Evolutionary conservation across 2,329 filamentous ascomycete genomes (phyloP).

Genomic region (Trichoderma sp.): DNA sequence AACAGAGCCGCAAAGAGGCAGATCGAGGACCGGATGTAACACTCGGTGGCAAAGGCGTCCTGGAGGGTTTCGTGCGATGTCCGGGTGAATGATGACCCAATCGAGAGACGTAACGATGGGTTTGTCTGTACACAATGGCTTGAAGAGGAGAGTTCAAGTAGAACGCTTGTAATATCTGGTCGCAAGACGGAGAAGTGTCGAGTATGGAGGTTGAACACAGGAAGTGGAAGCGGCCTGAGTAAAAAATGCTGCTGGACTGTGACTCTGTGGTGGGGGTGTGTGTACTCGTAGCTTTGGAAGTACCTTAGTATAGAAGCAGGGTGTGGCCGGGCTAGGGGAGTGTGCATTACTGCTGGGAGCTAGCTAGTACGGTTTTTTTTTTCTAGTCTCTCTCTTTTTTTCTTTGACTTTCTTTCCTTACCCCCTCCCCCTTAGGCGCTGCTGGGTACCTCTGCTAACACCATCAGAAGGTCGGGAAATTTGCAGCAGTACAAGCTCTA

Average conservation of each 20-base stretch:
- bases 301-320: not conserved
- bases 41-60: conserved; percentile 7
- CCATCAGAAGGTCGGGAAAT: not conserved
- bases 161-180: not conserved
- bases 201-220: conserved; percentile 19
- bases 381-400: not conserved
- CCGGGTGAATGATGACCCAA: not conserved
- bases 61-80: conserved; percentile 5
- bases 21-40: conserved; percentile 18
- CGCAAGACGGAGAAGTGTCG: not conserved
- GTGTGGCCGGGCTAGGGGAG: not conserved
- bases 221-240: conserved; percentile 17
- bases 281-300: not conserved
- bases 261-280: not conserved
- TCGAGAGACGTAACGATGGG: not conserved
- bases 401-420: not conserved
- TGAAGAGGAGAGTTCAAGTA: not conserved
- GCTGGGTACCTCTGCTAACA: conserved; percentile 4
- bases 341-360: not conserved
- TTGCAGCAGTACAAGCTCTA: conserved; percentile 13
- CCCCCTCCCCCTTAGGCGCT: not conserved
- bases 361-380: conserved; percentile 8
- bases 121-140: not conserved
- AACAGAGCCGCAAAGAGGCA: conserved; percentile 15
- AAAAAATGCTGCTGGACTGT: conserved; percentile 10